These are phyloP conservation scores for Tritrichomonas foetus DNA, from an alignment of 208 protist species.

Conservation along the genomic window DNA sequence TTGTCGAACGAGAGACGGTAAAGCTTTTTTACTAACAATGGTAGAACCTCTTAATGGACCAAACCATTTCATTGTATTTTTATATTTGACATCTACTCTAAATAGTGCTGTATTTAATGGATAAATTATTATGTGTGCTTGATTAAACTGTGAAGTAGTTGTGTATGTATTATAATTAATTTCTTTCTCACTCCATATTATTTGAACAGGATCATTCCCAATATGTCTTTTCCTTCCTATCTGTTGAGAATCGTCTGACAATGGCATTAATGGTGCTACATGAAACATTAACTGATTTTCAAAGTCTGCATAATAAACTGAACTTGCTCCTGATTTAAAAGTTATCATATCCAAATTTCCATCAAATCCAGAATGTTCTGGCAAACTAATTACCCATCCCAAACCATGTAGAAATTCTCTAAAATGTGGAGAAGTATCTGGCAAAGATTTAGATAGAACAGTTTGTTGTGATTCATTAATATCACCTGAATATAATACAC, in stretches of 20 bases:
- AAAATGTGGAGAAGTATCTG: not conserved
- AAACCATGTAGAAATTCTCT: conserved; percentile 8
- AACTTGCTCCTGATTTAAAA: not conserved
- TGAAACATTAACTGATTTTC: conserved; percentile 35
- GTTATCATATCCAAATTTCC: not conserved
- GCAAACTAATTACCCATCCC: not conserved
- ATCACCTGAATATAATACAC: not conserved
- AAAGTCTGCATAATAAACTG: not conserved
- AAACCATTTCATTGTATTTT: conserved; percentile 31
- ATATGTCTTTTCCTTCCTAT: not conserved
- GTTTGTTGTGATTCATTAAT: not conserved
- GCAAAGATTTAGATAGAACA: not conserved
- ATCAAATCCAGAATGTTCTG: not conserved
- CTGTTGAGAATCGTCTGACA: not conserved
- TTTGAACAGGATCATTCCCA: conserved; percentile 32
- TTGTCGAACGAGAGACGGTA: not conserved
- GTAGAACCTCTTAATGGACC: not conserved
- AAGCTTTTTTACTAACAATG: not conserved
- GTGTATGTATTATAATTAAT: not conserved
- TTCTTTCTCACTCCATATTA: not conserved
- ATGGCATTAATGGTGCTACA: not conserved
- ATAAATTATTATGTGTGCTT: not conserved
- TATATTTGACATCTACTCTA: not conserved
- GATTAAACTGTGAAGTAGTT: conserved; percentile 9
- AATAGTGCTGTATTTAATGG: conserved; percentile 49